These are phyloP conservation scores for Torulaspora microellipsoides DNA, from an alignment of 805 yeast genomes.

Conservation along the genomic window DNA sequence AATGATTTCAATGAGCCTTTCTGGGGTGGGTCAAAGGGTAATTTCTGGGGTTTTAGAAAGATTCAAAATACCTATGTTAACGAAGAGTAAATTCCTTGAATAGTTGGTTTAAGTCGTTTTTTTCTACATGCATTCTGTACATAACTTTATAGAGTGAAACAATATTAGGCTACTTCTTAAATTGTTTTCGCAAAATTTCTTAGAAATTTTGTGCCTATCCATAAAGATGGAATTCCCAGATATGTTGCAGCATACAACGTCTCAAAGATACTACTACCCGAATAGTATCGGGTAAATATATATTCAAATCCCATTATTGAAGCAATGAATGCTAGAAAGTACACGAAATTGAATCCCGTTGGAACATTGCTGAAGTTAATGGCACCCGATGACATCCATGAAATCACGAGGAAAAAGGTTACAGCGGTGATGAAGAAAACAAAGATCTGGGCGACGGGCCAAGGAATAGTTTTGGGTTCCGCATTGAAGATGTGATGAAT, in stretches of 20 bases:
- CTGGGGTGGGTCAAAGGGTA: slow-evolving; percentile 35
- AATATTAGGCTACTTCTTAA: slow-evolving; percentile 1
- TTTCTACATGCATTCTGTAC: not conserved
- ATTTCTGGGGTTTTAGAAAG: slow-evolving; percentile 51
- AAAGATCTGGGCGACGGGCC: slow-evolving; percentile 49
- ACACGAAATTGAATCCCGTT: slow-evolving; percentile 21
- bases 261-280: slow-evolving; percentile 32
- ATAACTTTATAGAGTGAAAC: slow-evolving; percentile 2
- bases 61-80: slow-evolving; percentile 48
- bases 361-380: slow-evolving; percentile 28
- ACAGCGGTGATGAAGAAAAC: slow-evolving; percentile 41
- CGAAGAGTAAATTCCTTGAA: slow-evolving; percentile 22
- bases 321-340: slow-evolving; percentile 23
- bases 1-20: slow-evolving; percentile 49
- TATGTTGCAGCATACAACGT: slow-evolving; percentile 30
- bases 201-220: slow-evolving; percentile 63
- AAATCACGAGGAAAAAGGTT: slow-evolving; percentile 40
- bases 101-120: not conserved
- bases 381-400: slow-evolving; percentile 39
- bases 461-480: slow-evolving; percentile 49
- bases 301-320: slow-evolving; percentile 31
- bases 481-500: slow-evolving; percentile 57
- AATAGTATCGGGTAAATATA: slow-evolving; percentile 28
- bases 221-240: slow-evolving; percentile 50
- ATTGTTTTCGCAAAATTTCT: slow-evolving; percentile 35